Base-by-base conservation (phyloP, 441 rosid species). In the Populus hybrid region DNA sequence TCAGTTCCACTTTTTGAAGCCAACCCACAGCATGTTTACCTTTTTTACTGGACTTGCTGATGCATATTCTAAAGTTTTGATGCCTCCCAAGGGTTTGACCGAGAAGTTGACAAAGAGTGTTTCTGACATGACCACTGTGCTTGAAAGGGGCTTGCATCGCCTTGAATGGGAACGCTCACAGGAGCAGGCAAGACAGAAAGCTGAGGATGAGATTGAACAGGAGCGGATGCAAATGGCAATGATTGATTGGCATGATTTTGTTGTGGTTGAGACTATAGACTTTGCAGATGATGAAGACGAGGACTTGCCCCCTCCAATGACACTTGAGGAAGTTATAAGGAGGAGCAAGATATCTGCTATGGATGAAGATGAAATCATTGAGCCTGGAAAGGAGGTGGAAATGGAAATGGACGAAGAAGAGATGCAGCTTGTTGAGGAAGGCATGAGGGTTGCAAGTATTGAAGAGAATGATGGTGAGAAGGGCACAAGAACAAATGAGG, bases 381-480 rank as follows among this genome's bases (percentile, higher is more conserved):
- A 94, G 84, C 89, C 97, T 87, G 98, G 91, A 79, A 95, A 88
- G 81, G 99, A 92, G 86, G 89, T 92, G 8, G 99, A 93, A 80
- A 96, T 96, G 99, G 99, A 96, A 78, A 94, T 96, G 99, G 99
- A 96, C 72, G 99, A 93, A 82, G 98, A 96, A 80, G 99, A 96
- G 86, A 90, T 93, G 72, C 92, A 91, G 83, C 99, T 96, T 81
- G 99, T 94, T 65, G 98, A 90, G 35, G 98, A 96, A 80, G 99
- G 99, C 80, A 94, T 93, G 97, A 86, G 85, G 86, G 95, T 89
- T 38, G 90, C 98, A 26, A 90, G 87, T 77, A 77, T 93, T 77
- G 92, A 84, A 75, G 98, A 91, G 72, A 87, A 86, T 78, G 92
- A 88, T 63, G 81, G 79, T 28, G 86, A 84, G 71, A 86, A 76